Percentiles rank a stretch among this genome's conserved stretches.
Evolutionary conservation across 768 basidiomycete species (phyloP).

Genomic region (Suillus placidus): DNA sequence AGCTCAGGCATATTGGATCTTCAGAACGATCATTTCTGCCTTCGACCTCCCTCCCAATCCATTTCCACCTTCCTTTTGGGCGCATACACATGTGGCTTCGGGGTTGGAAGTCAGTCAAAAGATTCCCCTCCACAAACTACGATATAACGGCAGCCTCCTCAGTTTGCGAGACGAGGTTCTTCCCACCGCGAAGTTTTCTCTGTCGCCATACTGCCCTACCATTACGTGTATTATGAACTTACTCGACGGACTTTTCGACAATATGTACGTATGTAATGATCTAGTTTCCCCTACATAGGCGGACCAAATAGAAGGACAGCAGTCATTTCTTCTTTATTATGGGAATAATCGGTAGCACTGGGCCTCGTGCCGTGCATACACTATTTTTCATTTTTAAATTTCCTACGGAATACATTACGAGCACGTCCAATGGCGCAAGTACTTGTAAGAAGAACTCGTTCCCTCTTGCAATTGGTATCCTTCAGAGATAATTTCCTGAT

Average conservation of each 20-base stretch:
- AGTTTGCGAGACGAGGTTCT: neutral
- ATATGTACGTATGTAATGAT: conserved; percentile 3
- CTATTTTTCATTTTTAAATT: neutral
- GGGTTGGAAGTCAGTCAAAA: neutral
- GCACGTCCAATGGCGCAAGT: neutral
- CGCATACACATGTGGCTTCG: neutral
- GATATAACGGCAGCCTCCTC: neutral
- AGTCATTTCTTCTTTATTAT: neutral
- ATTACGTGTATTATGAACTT: conserved; percentile 3
- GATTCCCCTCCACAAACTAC: neutral
- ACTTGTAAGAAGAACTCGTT: neutral
- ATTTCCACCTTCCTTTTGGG: neutral
- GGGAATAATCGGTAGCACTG: neutral
- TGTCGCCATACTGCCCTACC: neutral
- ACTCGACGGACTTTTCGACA: conserved; percentile 1
- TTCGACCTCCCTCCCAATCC: neutral
- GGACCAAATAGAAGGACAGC: neutral
- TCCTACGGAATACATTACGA: neutral
- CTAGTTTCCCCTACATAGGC: neutral
- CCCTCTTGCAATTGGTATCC: neutral
- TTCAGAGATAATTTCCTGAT: neutral
- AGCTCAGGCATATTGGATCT: neutral
- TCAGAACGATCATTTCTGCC: neutral
- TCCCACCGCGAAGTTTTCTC: neutral
- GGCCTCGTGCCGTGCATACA: neutral